phyloP scores from a whole-genome alignment of 371 early-diverging fungal species.

The Lichtheimia ornata region DNA sequence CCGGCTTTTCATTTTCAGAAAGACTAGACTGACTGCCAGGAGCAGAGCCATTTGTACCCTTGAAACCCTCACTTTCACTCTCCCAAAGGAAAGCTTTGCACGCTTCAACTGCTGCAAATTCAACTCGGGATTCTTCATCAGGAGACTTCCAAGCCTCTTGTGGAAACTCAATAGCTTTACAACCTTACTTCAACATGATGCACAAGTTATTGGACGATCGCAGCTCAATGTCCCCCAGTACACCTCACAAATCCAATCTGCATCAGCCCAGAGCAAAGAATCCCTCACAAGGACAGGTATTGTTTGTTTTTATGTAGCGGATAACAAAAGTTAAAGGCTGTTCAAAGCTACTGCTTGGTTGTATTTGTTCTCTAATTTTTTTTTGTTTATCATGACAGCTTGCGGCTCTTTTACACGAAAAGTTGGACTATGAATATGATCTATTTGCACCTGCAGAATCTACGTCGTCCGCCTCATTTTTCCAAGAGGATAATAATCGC shows the following conservation, averaged over 20 bases:
- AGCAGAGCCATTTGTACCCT: no score
- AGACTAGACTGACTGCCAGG: no score
- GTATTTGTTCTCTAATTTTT: constrained; percentile 2
- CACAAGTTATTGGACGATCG: constrained; percentile 11
- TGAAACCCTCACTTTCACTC: no score
- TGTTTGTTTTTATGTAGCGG: constrained; percentile 9
- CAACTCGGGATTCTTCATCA: no score
- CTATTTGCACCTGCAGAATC: constrained; percentile 18
- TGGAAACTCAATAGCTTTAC: neutral
- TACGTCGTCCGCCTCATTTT: constrained; percentile 19
- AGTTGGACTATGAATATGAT: constrained; percentile 42
- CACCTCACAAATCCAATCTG: constrained; percentile 35
- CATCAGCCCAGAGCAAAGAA: constrained; percentile 44
- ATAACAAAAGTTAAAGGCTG: neutral
- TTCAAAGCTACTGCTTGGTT: neutral
- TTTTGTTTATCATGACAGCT: constrained; percentile 22
- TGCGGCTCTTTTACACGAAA: constrained; percentile 48
- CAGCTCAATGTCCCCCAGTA: constrained; percentile 24
- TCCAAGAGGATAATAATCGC: constrained; percentile 33
- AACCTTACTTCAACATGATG: constrained; percentile 4
- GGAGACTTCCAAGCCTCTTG: constrained; percentile 1
- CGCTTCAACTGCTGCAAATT: no score
- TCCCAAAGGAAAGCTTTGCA: no score
- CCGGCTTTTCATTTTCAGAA: no score
- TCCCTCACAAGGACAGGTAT: constrained; percentile 44